A percentile compares a stretch with the other conserved stretches of the same genome.
Conservation (phyloP, 148 eudicot species). For the Vaccinium myrtillus region DNA sequence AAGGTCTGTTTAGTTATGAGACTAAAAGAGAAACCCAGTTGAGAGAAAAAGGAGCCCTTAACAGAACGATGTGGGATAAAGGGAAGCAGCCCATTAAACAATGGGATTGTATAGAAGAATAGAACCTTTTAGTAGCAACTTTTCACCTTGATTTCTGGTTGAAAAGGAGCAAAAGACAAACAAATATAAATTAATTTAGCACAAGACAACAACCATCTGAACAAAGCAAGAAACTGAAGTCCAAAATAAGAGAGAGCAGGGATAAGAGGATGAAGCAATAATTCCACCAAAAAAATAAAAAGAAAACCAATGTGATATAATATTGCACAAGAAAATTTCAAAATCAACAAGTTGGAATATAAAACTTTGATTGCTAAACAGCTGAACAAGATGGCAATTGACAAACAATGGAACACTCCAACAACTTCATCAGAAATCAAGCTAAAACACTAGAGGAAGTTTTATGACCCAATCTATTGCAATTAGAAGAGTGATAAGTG, state of each 20-base stretch:
- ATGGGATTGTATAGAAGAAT: not conserved
- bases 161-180: constrained; percentile 1
- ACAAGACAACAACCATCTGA: not conserved
- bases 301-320: not conserved
- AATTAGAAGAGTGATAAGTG: not conserved
- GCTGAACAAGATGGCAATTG: not conserved
- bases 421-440: not conserved
- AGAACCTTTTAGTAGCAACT: not conserved
- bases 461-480: not conserved
- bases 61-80: not conserved
- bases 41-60: not conserved
- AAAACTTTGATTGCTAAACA: not conserved
- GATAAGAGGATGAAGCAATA: not conserved
- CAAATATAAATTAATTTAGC: not conserved
- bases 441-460: no score
- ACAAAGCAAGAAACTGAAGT: not conserved
- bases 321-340: not conserved
- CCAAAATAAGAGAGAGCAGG: constrained; percentile 6
- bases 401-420: not conserved
- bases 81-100: not conserved
- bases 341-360: not conserved
- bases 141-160: constrained; percentile 3
- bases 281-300: not conserved
- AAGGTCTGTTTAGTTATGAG: not conserved
- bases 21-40: not conserved